Base-by-base conservation (phyloP, 2,329 filamentous ascomycete genomes). In the Colletotrichum tanaceti region DNA sequence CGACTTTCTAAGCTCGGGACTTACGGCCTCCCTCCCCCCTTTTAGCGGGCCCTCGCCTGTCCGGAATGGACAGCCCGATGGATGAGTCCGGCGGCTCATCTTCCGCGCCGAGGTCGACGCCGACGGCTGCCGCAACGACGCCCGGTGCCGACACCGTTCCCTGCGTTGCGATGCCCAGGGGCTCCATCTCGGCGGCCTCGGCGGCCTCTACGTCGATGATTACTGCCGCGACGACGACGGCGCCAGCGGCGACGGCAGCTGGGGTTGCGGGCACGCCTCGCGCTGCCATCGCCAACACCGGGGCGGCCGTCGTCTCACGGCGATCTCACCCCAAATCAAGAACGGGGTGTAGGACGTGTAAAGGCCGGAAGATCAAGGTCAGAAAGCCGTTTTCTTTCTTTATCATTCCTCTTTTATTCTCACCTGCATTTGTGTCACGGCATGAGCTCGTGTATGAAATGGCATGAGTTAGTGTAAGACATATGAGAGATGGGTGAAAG, bases 241-340 rank as follows among this genome's bases (percentile, higher is more conserved):
- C 62, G 18, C 39, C 65, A 43, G 55, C 44, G 24, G 41, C 50
- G 52, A 59, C 38, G 35, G 22, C 58, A 35, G 58, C 49, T 22
- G 58, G 58, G 16, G 35, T 9, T 10, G 46, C 24, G 28, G 18
- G 46, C 22, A 61, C 57, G 11, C 24, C 63, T 24, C 49, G 38
- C 41, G 39, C 60, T 18, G 61, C 38, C 11, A 57, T 49, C 28
- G 61, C 52, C 22, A 46, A 46, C 35, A 32, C 50, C 20, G 57
- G 43, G 22, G 64, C 63, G 20, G 14, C 63, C 20, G 58, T 70
- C n/a, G 58, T 70, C 5, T 72, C 70, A 35, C 87, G 87, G 73
- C 81, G 85, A 16, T 85, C 85, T 59, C 86, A 88, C 74, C 84
- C 79, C 71, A 88, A 88, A 75, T 86, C 85, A 2, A 79, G 86